phyloP scores from a whole-genome alignment of 768 basidiomycete genomes.

The Galerina sulciceps region DNA sequence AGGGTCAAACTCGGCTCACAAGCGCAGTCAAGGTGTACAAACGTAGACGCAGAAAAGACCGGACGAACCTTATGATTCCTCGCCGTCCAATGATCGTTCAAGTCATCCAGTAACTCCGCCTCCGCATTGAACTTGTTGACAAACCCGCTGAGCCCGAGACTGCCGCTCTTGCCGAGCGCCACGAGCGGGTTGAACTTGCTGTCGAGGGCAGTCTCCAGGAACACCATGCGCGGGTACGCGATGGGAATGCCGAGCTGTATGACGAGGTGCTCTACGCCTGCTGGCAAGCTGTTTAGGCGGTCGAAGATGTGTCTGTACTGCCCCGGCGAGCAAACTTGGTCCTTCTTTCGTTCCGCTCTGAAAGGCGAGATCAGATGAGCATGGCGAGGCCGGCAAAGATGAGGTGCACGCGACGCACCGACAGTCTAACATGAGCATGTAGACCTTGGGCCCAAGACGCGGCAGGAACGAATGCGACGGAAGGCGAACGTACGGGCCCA shows the following conservation, averaged over 20 bases:
- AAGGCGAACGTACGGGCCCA: constrained; percentile 77
- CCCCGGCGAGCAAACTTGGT: constrained; percentile 74
- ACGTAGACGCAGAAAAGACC: neutral
- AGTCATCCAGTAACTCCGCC: constrained; percentile 92
- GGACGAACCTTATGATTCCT: constrained; percentile 68
- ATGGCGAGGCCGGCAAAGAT: neutral
- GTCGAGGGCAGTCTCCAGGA: constrained; percentile 79
- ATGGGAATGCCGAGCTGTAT: constrained; percentile 87
- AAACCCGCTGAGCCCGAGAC: constrained; percentile 74
- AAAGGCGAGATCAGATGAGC: neutral
- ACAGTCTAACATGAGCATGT: constrained; percentile 81
- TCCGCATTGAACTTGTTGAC: constrained; percentile 92
- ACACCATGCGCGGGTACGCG: constrained; percentile 93
- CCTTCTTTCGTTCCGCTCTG: constrained; percentile 85
- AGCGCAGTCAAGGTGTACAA: neutral
- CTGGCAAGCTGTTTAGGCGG: constrained; percentile 62
- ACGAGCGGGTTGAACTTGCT: constrained; percentile 86
- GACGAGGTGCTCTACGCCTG: constrained; percentile 77
- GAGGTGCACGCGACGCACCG: constrained; percentile 51
- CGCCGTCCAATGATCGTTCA: constrained; percentile 95
- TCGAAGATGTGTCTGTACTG: constrained; percentile 80
- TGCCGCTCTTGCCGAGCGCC: constrained; percentile 69
- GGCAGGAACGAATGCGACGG: constrained; percentile 85
- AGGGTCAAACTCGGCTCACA: neutral
- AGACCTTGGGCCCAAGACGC: constrained; percentile 78